Base-by-base conservation (phyloP, 129 eudicot genomes). In the Flaveria linearis region DNA sequence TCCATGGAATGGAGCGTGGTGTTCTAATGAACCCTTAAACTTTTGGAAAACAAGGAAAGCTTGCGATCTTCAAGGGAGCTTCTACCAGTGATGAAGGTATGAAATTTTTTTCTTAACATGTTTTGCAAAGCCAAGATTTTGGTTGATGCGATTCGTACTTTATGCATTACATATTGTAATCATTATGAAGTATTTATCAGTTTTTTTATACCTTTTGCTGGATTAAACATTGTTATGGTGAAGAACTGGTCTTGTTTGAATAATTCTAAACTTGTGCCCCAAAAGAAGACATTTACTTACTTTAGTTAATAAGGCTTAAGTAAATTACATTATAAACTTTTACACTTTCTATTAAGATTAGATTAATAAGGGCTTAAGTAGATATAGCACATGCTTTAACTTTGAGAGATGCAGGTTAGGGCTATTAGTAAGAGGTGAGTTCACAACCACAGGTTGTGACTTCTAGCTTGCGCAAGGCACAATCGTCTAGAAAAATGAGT, bases 1-100 rank as follows among this genome's bases (percentile, higher is more conserved):
- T 94, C 60, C 97, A 94, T 75, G 97, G 97, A 78, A 89, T 94
- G 84, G 98, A 91, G 74, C 88, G 96, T 3, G 85, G 79, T 9
- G 86, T 94, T 74, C 87, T 94, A 33, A 84, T 88, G 98, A 73
- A 90, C 96, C 42, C 85, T 94, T 58, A 91, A 94, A 53, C 87
- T 87, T 75, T 71, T 94, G 66, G 96, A 94, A 74, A 86, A 91
- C 73, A 89, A 72, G 98, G 97, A 71, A 91, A 94, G 68, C 96
- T 94, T 73, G 97, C 91, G 16, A 86, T 90, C 64, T 92, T 89
- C 76, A 89, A 89, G 85, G 96, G 98, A 57, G 81, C 91, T 77
- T 86, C 90, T 11, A 84, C 96, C 4, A 96, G 90, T 63, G 98
- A 92, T 83, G 94, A 89, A 81, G 96, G 94, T 72, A 85, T 92